Evolutionary conservation across 257 asterid species (phyloP).

Genomic region (Avicennia marina): DNA sequence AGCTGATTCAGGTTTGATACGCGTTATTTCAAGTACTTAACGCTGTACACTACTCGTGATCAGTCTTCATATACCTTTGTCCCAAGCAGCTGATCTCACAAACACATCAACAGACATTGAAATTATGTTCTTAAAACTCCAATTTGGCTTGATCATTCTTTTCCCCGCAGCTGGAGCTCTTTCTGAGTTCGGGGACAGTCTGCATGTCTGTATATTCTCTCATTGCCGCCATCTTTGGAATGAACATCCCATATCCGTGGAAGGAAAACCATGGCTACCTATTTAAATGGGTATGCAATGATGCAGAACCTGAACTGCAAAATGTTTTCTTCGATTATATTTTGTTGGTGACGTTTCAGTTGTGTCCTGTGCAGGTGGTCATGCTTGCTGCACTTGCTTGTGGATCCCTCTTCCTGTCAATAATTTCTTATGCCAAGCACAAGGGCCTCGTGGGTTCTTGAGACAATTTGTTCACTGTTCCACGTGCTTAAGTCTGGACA

Average conservation of each 20-base stretch:
- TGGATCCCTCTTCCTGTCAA: conserved; percentile 54
- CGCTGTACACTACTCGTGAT: too few relatives aligned
- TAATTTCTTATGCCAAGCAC: conserved; percentile 73
- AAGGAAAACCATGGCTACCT: conserved; percentile 51
- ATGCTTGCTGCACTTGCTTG: conserved; percentile 45
- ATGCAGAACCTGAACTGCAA: background rate
- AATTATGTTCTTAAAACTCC: too few relatives aligned
- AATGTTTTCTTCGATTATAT: background rate
- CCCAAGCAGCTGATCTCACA: too few relatives aligned
- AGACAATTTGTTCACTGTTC: too few relatives aligned
- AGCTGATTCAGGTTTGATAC: conserved; percentile 72
- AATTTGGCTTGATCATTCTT: background rate
- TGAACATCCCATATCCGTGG: conserved; percentile 87
- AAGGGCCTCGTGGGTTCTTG: conserved; percentile 68
- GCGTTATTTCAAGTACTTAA: background rate
- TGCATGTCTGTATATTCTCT: conserved; percentile 64
- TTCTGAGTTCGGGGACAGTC: conserved; percentile 76
- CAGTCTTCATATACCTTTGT: too few relatives aligned
- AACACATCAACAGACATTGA: too few relatives aligned
- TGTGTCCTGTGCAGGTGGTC: conserved; percentile 69
- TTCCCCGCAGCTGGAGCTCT: conserved; percentile 77
- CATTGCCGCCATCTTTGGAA: conserved; percentile 87
- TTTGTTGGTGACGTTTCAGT: background rate
- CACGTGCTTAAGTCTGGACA: too few relatives aligned
- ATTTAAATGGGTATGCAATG: conserved; percentile 76